Percentiles rank a stretch among this genome's conserved stretches.
phyloP scores from a whole-genome alignment of 108 stramenopile genomes.

The Fragilaria crotonensis region DNA sequence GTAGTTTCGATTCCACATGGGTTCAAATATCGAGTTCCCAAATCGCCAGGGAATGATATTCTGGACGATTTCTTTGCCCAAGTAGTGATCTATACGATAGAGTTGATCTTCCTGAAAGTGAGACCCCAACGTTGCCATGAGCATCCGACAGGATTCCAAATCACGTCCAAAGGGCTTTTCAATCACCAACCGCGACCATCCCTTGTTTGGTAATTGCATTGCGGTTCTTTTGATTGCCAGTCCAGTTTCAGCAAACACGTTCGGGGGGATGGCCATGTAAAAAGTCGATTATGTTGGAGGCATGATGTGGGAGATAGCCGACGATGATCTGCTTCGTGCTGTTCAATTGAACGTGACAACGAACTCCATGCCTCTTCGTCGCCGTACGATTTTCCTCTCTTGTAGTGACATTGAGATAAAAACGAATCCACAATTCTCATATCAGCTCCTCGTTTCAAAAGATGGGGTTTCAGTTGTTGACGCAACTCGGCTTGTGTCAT shows the following conservation, averaged over 20 bases:
- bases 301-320: slow-evolving; percentile 2
- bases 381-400: slow-evolving; percentile 76
- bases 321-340: neutral
- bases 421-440: slow-evolving; percentile 58
- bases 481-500: slow-evolving; percentile 76
- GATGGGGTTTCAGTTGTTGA: slow-evolving; percentile 57
- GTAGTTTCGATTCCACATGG: slow-evolving; percentile 55
- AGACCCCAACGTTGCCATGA: slow-evolving; percentile 16
- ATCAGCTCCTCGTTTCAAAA: slow-evolving; percentile 28
- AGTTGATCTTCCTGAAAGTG: slow-evolving; percentile 60
- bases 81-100: slow-evolving; percentile 92
- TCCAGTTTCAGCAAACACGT: slow-evolving; percentile 82
- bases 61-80: slow-evolving; percentile 88
- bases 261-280: slow-evolving; percentile 97
- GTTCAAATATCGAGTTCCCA: slow-evolving; percentile 70
- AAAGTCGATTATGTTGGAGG: slow-evolving; percentile 55
- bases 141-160: slow-evolving; percentile 64
- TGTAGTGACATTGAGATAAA: slow-evolving; percentile 71
- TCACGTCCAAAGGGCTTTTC: slow-evolving; percentile 99
- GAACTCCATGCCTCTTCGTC: slow-evolving; percentile 59
- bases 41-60: slow-evolving; percentile 71
- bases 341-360: slow-evolving; percentile 13
- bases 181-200: slow-evolving; percentile 83
- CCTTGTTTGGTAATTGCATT: slow-evolving; percentile 27
- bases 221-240: slow-evolving; percentile 57